Conservation (phyloP, 1,284 basidiomycete species). For the Pholiota adiposa region DNA sequence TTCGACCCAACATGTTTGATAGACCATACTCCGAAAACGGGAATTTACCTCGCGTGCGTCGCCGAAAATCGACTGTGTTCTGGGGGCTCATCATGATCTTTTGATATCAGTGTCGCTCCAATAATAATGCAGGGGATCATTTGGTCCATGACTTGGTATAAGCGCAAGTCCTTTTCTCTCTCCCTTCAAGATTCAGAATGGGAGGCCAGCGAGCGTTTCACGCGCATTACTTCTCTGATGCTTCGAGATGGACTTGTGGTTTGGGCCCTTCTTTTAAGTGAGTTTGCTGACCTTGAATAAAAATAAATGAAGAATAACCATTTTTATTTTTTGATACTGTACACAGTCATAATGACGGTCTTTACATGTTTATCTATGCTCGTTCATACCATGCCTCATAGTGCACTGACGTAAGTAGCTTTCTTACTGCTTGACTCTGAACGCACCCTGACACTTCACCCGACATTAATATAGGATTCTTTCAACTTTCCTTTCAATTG, state of each 20-base stretch:
- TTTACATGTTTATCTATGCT: not conserved
- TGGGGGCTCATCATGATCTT: not conserved
- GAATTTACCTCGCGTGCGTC: constrained; percentile 1
- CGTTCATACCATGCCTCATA: not conserved
- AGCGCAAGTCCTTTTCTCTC: not conserved
- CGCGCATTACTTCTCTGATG: not conserved
- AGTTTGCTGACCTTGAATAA: not conserved
- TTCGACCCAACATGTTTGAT: constrained; percentile 15
- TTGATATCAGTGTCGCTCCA: constrained; percentile 4
- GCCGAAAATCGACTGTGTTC: not conserved
- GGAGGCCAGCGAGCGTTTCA: not conserved
- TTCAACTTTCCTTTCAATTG: constrained; percentile 10
- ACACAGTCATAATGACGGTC: not conserved
- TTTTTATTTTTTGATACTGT: too few relatives aligned
- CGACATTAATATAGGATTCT: not conserved
- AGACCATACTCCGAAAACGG: constrained; percentile 7
- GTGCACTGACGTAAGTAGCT: not conserved
- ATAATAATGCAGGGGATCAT: constrained; percentile 13
- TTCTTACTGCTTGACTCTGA: not conserved
- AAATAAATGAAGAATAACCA: not conserved
- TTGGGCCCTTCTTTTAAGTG: constrained; percentile 10
- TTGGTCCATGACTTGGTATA: constrained; percentile 18
- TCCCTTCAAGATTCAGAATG: not conserved
- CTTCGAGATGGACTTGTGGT: constrained; percentile 15
- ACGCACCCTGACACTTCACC: not conserved